Evolutionary conservation across 2,329 filamentous ascomycete species (phyloP).

Genomic region (Taxawa tesnikishii): DNA sequence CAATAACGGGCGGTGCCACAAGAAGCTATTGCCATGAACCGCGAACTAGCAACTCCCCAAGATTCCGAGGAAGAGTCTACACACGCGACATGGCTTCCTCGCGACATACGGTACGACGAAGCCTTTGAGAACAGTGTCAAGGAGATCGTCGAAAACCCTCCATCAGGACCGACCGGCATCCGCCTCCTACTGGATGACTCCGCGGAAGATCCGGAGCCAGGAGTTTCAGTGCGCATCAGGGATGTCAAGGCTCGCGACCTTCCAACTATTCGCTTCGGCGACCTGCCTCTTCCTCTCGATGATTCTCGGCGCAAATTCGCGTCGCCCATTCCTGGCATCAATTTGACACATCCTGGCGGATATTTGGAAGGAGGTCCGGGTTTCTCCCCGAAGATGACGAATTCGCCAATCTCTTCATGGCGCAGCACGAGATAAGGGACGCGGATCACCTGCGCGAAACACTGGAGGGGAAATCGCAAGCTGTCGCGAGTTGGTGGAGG

Average conservation of each 20-base stretch:
- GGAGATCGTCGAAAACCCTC: constrained; percentile 23
- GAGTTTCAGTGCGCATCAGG: constrained; percentile 14
- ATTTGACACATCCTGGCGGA: constrained; percentile 33
- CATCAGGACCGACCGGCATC: constrained; percentile 13
- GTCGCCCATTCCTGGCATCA: constrained; percentile 29
- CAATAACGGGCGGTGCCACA: too few species aligned
- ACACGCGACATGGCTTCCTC: constrained; percentile 28
- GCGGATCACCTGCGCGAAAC: constrained; percentile 21
- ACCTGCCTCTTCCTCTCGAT: constrained; percentile 29
- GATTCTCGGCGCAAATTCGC: constrained; percentile 30
- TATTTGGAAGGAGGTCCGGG: constrained; percentile 36
- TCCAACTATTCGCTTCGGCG: constrained; percentile 16
- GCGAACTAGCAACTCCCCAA: too few species aligned
- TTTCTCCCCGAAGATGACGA: constrained; percentile 23
- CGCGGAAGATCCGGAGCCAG: constrained; percentile 14
- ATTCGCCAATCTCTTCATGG: constrained; percentile 28
- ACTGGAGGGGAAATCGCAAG: constrained; percentile 18
- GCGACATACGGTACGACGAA: constrained; percentile 30
- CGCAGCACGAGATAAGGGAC: constrained; percentile 22
- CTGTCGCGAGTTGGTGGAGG: constrained; percentile 16
- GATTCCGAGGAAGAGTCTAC: not conserved
- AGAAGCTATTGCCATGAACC: too few species aligned
- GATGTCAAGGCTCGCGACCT: constrained; percentile 14
- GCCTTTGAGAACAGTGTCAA: constrained; percentile 33
- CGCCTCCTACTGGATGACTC: constrained; percentile 15